Conservation (phyloP, 2,329 filamentous ascomycete species). For the Fusarium concolor region DNA sequence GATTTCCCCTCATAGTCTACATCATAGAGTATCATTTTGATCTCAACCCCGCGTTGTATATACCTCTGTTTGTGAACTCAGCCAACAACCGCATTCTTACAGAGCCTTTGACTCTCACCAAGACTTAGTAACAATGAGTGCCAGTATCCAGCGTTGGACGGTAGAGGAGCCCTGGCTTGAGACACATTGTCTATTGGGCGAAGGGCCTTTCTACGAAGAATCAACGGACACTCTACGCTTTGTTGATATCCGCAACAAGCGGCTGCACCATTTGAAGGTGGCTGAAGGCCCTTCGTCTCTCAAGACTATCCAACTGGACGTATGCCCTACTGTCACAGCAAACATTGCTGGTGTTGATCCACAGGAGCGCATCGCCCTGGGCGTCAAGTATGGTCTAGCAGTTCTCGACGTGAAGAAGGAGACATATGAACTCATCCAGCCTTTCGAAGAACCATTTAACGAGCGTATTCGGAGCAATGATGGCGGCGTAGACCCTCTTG, state of each 20-base stretch:
- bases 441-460: conserved; percentile 58
- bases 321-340: conserved; percentile 74
- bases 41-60: conserved; percentile 18
- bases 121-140: conserved; percentile 45
- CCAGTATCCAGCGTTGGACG: conserved; percentile 61
- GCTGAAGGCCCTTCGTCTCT: conserved; percentile 70
- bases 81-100: not conserved
- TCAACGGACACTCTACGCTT: conserved; percentile 75
- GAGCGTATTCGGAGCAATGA: conserved; percentile 79
- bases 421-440: conserved; percentile 64
- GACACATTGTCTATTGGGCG: conserved; percentile 74
- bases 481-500: conserved; percentile 81
- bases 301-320: conserved; percentile 68
- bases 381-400: conserved; percentile 85
- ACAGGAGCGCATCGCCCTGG: conserved; percentile 76
- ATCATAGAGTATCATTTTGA: conserved; percentile 27
- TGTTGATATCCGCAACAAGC: conserved; percentile 84
- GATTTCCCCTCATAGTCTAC: conserved; percentile 16
- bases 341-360: conserved; percentile 77
- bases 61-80: not conserved
- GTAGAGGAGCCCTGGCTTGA: conserved; percentile 66
- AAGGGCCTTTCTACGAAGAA: conserved; percentile 80
- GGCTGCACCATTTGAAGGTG: conserved; percentile 78
- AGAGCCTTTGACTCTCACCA: not conserved
- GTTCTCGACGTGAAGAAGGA: conserved; percentile 74